Conservation (phyloP, 345 rosid genomes). For the Aquilaria sinensis region DNA sequence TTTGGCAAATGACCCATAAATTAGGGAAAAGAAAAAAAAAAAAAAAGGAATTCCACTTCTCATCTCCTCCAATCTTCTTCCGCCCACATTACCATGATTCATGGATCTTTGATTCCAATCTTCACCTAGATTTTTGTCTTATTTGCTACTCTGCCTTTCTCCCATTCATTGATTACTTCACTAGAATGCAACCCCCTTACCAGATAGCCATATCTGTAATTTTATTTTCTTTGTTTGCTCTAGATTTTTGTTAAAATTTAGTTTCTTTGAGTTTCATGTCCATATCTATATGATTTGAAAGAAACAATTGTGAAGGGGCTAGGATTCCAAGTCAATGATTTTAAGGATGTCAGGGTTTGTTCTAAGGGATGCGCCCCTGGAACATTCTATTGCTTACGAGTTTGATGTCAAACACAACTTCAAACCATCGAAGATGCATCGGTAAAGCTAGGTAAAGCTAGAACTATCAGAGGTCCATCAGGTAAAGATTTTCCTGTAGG, state of each 20-base stretch:
- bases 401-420: constrained; percentile 30
- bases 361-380: constrained; percentile 74
- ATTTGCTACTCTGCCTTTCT: constrained; percentile 24
- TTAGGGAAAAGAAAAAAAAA: no score
- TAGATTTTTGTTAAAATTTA: neutral
- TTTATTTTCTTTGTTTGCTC: neutral
- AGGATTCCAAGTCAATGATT: constrained; percentile 70
- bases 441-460: no score
- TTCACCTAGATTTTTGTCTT: constrained; percentile 29
- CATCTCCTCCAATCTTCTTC: no score
- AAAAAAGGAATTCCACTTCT: no score
- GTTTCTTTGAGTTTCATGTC: neutral
- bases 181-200: constrained; percentile 32
- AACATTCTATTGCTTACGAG: constrained; percentile 79
- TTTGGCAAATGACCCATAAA: no score
- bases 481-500: no score
- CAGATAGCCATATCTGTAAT: constrained; percentile 80
- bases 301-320: constrained; percentile 78
- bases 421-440: no score
- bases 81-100: constrained; percentile 9
- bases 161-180: constrained; percentile 34
- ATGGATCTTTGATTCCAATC: constrained; percentile 9
- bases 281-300: constrained; percentile 64
- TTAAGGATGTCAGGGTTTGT: constrained; percentile 75
- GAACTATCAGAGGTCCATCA: no score